Base-by-base conservation (phyloP, 495 filamentous ascomycete genomes). In the Hypoxylon intermedium region DNA sequence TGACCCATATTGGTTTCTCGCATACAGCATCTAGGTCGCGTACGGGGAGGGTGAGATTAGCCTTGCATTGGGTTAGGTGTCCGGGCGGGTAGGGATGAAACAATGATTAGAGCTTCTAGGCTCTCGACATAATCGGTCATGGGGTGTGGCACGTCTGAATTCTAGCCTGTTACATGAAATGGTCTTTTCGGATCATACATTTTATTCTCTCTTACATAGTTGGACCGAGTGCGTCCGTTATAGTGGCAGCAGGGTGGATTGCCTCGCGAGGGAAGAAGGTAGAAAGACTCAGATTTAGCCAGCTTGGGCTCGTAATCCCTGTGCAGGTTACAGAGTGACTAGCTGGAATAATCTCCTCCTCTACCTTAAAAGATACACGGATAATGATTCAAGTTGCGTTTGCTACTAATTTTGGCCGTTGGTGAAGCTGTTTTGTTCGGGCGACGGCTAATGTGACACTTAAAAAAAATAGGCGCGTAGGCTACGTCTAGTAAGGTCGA, bases 31-130 rank as follows among this genome's bases (percentile, higher is more conserved):
- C 43, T 51, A 50, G 61, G 55, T 45, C 45, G 44, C 44, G 53
- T 31, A 31, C 30, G 49, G 61, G 43, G 50, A 53, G 49, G 55
- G 48, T 37, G 50, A 42, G 61, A 42, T 50, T 55, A 59, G 61
- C 61, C 61, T 65, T 65, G 61, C 61, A 65, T 65, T 63, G 41
- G 61, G 54, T 55, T 60, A 34, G 61, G 61, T 65, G 61, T 65
- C 55, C 55, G 50, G 61, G 61, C 38, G 24, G 61, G 61, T 48
- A 51, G 44, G 55, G 54, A 53, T 41, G 61, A 65, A 58, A 65
- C 55, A 65, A 65, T 60, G 61, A 38, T 38, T 53, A 6, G 55
- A 59, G 61, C 61, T 65, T 65, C 61, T 65, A 65, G 61, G 61
- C 61, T 65, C 55, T 20, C 38, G 49, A 49, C 54, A 54, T 54